Evolutionary conservation across 257 asterid genomes (phyloP).

Genomic region (Eucommia ulmoides): DNA sequence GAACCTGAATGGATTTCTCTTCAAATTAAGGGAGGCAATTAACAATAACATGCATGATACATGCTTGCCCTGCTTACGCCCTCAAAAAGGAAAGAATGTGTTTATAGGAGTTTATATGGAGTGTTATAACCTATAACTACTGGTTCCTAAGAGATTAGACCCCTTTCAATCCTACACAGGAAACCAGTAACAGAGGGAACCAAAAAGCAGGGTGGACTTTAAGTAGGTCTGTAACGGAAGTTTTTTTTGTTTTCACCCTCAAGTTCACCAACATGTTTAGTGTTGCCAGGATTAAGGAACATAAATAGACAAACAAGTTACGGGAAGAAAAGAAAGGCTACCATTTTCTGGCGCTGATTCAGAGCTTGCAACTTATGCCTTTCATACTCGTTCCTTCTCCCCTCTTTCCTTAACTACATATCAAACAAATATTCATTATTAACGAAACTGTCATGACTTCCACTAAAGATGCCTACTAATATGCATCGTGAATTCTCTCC

Average conservation of each 20-base stretch:
- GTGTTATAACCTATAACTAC: neutral
- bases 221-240: neutral
- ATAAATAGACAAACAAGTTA: neutral
- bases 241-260: neutral
- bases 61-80: neutral
- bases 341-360: conserved; percentile 98
- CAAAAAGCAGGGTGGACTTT: neutral
- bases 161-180: neutral
- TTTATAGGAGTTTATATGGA: neutral
- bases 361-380: conserved; percentile 91
- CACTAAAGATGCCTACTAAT: too few species aligned
- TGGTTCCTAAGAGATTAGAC: neutral
- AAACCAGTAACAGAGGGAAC: neutral
- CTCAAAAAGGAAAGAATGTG: neutral
- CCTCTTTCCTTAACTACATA: conserved; percentile 86
- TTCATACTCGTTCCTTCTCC: conserved; percentile 94
- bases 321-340: conserved; percentile 29
- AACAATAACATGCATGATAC: neutral
- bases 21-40: neutral
- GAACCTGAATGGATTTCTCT: conserved; percentile 64
- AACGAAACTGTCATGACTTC: too few species aligned
- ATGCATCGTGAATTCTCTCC: too few species aligned
- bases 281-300: neutral
- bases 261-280: conserved; percentile 2
- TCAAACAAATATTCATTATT: conserved; percentile 1